phyloP scores from a whole-genome alignment of 768 basidiomycete genomes.

The Mycena vitilis region DNA sequence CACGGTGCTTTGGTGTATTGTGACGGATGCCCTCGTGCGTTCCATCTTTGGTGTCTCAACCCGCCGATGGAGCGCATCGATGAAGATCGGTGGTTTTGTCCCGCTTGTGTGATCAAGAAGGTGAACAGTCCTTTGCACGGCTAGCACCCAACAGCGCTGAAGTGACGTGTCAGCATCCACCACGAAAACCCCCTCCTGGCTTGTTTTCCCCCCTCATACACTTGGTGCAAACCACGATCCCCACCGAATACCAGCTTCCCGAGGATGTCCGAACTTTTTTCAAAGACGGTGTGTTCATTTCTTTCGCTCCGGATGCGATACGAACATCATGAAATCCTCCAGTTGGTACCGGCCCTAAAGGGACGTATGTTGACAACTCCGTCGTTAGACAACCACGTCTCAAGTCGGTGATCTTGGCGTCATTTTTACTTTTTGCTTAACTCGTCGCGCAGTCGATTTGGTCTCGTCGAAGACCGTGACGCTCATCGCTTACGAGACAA shows the following conservation, averaged over 20 bases:
- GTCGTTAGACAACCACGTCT: slow-evolving; percentile 81
- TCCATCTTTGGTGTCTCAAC: slow-evolving; percentile 96
- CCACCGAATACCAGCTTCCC: slow-evolving; percentile 87
- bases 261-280: slow-evolving; percentile 86
- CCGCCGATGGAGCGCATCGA: slow-evolving; percentile 93
- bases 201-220: slow-evolving; percentile 80
- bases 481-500: slow-evolving; percentile 87
- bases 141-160: slow-evolving; percentile 35
- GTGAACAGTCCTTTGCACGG: slow-evolving; percentile 51
- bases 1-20: slow-evolving; percentile 92
- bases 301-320: slow-evolving; percentile 22
- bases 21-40: slow-evolving; percentile 95
- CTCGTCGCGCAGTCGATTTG: slow-evolving; percentile 70
- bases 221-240: slow-evolving; percentile 74
- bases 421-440: slow-evolving; percentile 26
- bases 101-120: slow-evolving; percentile 73
- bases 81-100: slow-evolving; percentile 88
- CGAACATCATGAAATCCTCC: slow-evolving; percentile 29
- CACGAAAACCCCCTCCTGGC: slow-evolving; percentile 73
- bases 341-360: slow-evolving; percentile 86
- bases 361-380: slow-evolving; percentile 85
- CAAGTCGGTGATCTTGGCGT: slow-evolving; percentile 69
- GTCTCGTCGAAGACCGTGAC: slow-evolving; percentile 92
- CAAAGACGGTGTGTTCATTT: slow-evolving; percentile 77
- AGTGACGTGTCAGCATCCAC: slow-evolving; percentile 65